Percentiles rank a stretch among this genome's conserved stretches.
Evolutionary conservation across 139 green algal species (phyloP).

Genomic region (Chlorella sp.): DNA sequence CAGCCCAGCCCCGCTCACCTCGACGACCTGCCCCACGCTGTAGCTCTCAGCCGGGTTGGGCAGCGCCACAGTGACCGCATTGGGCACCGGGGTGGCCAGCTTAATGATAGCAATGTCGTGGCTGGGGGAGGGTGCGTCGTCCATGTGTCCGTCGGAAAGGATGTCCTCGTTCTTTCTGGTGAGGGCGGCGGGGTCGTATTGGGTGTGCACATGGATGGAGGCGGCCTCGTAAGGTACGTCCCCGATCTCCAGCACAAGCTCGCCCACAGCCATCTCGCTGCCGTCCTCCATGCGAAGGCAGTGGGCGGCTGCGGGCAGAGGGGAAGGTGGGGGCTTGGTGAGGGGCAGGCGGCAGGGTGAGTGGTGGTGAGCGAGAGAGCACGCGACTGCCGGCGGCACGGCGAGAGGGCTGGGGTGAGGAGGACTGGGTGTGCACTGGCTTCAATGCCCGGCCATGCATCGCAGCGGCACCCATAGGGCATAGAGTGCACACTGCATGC

Average conservation of each 20-base stretch:
- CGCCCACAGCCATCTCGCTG: not conserved
- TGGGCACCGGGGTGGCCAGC: not conserved
- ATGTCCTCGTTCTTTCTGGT: not conserved
- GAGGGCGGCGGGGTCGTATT: not conserved
- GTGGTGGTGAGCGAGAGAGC: no score
- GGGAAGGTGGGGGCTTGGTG: not conserved
- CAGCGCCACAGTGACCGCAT: not conserved
- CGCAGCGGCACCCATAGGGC: no score
- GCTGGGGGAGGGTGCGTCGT: not conserved
- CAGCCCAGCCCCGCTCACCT: no score
- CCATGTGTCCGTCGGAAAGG: not conserved
- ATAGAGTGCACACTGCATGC: no score
- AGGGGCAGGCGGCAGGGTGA: no score
- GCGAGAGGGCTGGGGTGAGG: no score
- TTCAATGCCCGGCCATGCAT: no score
- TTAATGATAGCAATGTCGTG: not conserved
- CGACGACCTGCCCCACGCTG: no score
- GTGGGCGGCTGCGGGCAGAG: not conserved
- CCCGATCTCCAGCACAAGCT: not conserved
- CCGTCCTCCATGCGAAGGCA: not conserved
- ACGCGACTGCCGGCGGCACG: no score
- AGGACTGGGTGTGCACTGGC: no score
- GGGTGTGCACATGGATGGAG: not conserved
- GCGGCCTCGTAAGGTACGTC: not conserved
- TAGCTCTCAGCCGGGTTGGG: not conserved